These are phyloP conservation scores for Lentinula guzmanii DNA, from an alignment of 768 basidiomycete species.

Conservation along the genomic window DNA sequence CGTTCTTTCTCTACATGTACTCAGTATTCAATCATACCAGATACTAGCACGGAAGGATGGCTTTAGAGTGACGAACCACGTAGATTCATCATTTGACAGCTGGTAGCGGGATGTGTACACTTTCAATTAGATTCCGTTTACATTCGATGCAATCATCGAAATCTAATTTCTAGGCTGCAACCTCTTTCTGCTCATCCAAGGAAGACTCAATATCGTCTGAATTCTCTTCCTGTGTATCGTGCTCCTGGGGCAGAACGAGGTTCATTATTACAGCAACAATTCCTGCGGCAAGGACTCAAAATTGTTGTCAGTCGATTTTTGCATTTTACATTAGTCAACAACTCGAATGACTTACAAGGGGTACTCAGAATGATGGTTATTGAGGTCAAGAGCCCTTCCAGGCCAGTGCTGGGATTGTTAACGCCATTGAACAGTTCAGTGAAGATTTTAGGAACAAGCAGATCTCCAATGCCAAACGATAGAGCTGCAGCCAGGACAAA, in stretches of 20 bases:
- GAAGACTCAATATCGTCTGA: background rate
- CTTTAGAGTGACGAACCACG: no score
- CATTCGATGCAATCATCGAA: no score
- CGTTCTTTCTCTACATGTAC: no score
- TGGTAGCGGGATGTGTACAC: no score
- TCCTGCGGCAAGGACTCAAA: constrained; percentile 45
- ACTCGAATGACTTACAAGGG: constrained; percentile 52
- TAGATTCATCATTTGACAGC: no score
- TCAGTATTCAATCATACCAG: no score
- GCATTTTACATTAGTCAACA: background rate
- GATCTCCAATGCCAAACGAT: constrained; percentile 64
- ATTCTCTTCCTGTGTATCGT: background rate
- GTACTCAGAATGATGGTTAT: constrained; percentile 79
- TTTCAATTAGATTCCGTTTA: no score
- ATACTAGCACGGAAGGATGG: no score
- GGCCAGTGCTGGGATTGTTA: constrained; percentile 39
- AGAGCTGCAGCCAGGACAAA: constrained; percentile 68
- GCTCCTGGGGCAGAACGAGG: constrained; percentile 41
- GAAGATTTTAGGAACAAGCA: constrained; percentile 61
- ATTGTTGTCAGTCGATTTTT: background rate
- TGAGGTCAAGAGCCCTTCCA: constrained; percentile 69
- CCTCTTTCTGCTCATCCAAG: background rate
- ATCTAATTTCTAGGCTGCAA: no score
- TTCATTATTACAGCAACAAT: constrained; percentile 57
- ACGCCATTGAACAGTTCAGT: constrained; percentile 68